Evolutionary conservation across 768 basidiomycete genomes (phyloP), one percentile per base, ranked within the genome.

Genomic region (Termitomyces sp.): DNA sequence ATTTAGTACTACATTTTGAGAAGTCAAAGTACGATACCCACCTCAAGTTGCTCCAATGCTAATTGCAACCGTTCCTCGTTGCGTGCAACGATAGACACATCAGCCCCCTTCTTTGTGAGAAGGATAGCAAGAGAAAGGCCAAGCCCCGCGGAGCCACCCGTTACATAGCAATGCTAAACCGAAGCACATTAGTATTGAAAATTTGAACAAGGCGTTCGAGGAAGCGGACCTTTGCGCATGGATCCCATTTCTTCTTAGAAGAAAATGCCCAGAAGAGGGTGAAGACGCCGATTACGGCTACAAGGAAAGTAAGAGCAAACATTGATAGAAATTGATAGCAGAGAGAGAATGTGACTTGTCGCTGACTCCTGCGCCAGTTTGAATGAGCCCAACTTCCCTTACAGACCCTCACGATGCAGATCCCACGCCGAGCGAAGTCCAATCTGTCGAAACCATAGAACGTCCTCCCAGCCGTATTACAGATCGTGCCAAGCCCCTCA

Each of bases 51-150:
- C 38, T 73, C 74, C 20, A 90, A 66, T 0, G 92, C 90, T n/a
- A 71, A 74, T 57, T 83, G 79, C 16, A 95, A 73, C 59, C 82
- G 85, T 49, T 76, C 77, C 66, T 87, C 78, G 53, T 88, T 85
- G 18, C 93, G 81, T 10, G 93, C 94, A 14, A 95, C 87, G 61
- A 96, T 93, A 16, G 91, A 91, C 3, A 96, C 87, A 63, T 92
- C 79, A 0, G 93, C 92, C 1, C 95, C 94, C 62, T 77, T 77
- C 62, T 76, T 75, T 16, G 83, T 82, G 5, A 96, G 79, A 33
- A 87, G 74, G 38, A 82, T 77, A 1, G 93, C 90, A 8, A 96
- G 76, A 1, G 85, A 80, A 5, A 93, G 80, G 1, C 95, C 95
- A 2, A 95, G 82, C 2, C 95, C 95, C n/a, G 85, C 77, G 43